phyloP scores from a whole-genome alignment of 2,329 filamentous ascomycete species.

The Hypoxylon sp. region DNA sequence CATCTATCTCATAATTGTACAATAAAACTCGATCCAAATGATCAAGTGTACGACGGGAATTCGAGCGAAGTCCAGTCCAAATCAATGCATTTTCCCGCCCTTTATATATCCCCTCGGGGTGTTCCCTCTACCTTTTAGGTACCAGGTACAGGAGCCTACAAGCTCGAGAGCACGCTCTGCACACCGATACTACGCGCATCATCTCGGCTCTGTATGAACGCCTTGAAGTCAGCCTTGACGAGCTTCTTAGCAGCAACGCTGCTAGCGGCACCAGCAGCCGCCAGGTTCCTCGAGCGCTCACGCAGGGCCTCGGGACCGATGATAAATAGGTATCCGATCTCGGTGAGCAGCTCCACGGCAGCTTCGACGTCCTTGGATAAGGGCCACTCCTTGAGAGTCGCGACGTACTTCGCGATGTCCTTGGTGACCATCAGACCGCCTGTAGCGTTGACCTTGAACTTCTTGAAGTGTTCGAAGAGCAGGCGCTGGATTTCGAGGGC shows the following conservation, averaged over 20 bases:
- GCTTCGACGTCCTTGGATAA: conserved; percentile 77
- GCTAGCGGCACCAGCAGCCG: conserved; percentile 54
- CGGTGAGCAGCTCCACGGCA: conserved; percentile 86
- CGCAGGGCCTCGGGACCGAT: conserved; percentile 85
- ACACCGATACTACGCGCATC: conserved; percentile 86
- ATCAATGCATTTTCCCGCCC: background rate
- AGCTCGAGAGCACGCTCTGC: conserved; percentile 81
- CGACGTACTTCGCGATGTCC: conserved; percentile 93
- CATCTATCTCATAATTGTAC: conserved; percentile 35
- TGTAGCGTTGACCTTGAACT: conserved; percentile 92
- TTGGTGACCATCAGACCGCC: conserved; percentile 96
- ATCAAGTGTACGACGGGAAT: conserved; percentile 11
- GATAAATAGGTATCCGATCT: conserved; percentile 96
- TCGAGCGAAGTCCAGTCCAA: background rate
- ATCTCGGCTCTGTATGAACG: conserved; percentile 87
- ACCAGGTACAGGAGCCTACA: conserved; percentile 57
- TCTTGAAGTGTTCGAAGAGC: conserved; percentile 93
- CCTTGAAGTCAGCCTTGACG: conserved; percentile 80
- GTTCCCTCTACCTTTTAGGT: background rate
- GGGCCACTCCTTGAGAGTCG: conserved; percentile 87
- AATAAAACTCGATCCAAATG: conserved; percentile 32
- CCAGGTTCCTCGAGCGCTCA: conserved; percentile 76
- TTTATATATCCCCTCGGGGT: background rate
- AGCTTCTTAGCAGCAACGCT: conserved; percentile 67
- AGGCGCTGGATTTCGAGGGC: conserved; percentile 82